Evolutionary conservation across 768 basidiomycete species (phyloP).

Genomic region (Hemileccinum impolitum): DNA sequence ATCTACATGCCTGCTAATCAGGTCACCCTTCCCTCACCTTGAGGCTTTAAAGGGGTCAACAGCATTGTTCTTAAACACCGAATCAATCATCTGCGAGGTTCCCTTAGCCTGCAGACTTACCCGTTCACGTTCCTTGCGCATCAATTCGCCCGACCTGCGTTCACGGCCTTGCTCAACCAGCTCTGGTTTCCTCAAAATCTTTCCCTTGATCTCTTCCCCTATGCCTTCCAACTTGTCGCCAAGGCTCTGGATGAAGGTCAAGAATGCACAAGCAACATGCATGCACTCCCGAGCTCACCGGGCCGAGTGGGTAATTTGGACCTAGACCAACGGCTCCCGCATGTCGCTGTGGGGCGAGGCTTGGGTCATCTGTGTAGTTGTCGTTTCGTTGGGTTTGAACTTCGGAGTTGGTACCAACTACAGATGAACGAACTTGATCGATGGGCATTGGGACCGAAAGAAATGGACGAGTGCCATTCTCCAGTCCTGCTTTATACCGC

Average conservation of each 20-base stretch:
- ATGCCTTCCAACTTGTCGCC: constrained; percentile 37
- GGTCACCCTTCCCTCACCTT: not conserved
- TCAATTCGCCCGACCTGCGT: constrained; percentile 38
- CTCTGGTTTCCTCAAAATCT: constrained; percentile 35
- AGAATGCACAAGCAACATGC: too few species aligned
- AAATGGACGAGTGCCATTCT: too few species aligned
- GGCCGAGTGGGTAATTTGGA: constrained; percentile 31
- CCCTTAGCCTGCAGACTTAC: constrained; percentile 6
- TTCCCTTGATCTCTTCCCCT: constrained; percentile 40
- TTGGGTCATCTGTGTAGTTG: constrained; percentile 9
- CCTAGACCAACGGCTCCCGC: constrained; percentile 42
- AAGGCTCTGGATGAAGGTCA: constrained; percentile 20
- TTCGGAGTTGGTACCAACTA: too few species aligned
- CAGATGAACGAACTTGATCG: not conserved
- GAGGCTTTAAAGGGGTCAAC: constrained; percentile 3
- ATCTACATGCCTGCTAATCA: not conserved
- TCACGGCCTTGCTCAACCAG: constrained; percentile 38
- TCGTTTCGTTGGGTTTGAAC: not conserved
- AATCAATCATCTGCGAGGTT: not conserved
- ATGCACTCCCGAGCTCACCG: constrained; percentile 19
- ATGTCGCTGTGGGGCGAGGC: constrained; percentile 39
- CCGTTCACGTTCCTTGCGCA: constrained; percentile 33
- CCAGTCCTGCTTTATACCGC: too few species aligned
- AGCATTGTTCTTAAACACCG: constrained; percentile 1
- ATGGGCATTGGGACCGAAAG: too few species aligned